These are phyloP conservation scores for Lichtheimia hyalospora DNA, from an alignment of 371 early-diverging fungal species.

Conservation along the genomic window DNA sequence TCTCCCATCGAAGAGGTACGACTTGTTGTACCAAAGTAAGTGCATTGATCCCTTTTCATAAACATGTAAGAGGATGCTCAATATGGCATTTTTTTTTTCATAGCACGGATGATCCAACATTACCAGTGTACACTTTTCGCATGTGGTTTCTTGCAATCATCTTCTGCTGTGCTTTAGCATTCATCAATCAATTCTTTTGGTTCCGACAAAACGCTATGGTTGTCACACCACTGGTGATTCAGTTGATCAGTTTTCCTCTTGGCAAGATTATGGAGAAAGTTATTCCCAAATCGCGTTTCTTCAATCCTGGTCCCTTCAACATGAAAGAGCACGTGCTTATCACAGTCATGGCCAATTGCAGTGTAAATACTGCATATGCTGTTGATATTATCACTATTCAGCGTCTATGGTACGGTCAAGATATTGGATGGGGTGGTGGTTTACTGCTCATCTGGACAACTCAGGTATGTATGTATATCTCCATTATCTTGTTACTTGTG, in stretches of 20 bases:
- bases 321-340: slow-evolving; percentile 88
- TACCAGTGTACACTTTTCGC: slow-evolving; percentile 78
- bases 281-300: slow-evolving; percentile 24
- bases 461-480: slow-evolving; percentile 42
- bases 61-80: slow-evolving; percentile 6
- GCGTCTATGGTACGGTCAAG: slow-evolving; percentile 57
- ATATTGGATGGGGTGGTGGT: slow-evolving; percentile 61
- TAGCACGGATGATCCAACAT: slow-evolving; percentile 63
- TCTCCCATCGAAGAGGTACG: slow-evolving; percentile 78
- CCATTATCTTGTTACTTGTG: not conserved
- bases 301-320: slow-evolving; percentile 84
- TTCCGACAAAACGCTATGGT: slow-evolving; percentile 59
- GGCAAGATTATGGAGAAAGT: slow-evolving; percentile 64
- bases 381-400: slow-evolving; percentile 76
- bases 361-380: slow-evolving; percentile 64
- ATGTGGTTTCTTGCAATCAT: slow-evolving; percentile 68
- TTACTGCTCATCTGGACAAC: slow-evolving; percentile 67
- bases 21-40: slow-evolving; percentile 61
- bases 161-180: slow-evolving; percentile 57
- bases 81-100: not conserved
- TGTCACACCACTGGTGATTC: slow-evolving; percentile 53
- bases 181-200: slow-evolving; percentile 80
- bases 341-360: slow-evolving; percentile 62
- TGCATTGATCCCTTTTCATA: not conserved
- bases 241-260: slow-evolving; percentile 62